phyloP scores from a whole-genome alignment of 352 stramenopile genomes.

The Aphanomyces cochlioides region DNA sequence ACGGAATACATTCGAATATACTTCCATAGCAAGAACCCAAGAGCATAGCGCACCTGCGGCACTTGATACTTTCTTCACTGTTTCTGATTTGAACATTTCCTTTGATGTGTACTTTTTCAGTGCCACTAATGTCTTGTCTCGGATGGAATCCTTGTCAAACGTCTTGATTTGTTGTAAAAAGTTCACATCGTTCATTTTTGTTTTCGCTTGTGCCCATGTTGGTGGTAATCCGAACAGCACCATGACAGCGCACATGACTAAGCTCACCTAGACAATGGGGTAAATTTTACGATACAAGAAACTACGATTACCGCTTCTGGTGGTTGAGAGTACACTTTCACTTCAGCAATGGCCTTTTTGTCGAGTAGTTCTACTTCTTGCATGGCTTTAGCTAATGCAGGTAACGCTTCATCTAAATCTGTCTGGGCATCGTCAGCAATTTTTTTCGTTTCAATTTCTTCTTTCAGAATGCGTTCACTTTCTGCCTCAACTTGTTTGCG shows the following conservation, averaged over 20 bases:
- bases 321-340: constrained; percentile 94
- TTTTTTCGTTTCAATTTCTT: constrained; percentile 90
- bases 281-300: not conserved
- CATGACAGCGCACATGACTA: constrained; percentile 94
- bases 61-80: constrained; percentile 86
- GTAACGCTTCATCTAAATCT: constrained; percentile 92
- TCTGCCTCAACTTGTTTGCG: constrained; percentile 93
- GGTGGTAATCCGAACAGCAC: constrained; percentile 92
- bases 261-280: constrained; percentile 40
- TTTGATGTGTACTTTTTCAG: constrained; percentile 93
- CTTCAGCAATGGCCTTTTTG: constrained; percentile 92
- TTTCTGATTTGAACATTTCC: constrained; percentile 78
- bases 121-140: constrained; percentile 89
- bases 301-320: constrained; percentile 68
- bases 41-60: constrained; percentile 86
- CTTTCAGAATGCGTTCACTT: constrained; percentile 85
- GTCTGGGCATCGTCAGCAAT: constrained; percentile 93
- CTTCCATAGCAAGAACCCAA: constrained; percentile 91
- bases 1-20: constrained; percentile 84
- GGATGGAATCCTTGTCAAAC: constrained; percentile 96
- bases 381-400: constrained; percentile 91
- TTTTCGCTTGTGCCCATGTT: constrained; percentile 92
- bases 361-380: constrained; percentile 93
- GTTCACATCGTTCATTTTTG: constrained; percentile 90
- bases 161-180: constrained; percentile 93